Percentiles rank a stretch among this genome's conserved stretches.
Conservation (phyloP, 345 rosid species). For the Aquilaria malaccensis region DNA sequence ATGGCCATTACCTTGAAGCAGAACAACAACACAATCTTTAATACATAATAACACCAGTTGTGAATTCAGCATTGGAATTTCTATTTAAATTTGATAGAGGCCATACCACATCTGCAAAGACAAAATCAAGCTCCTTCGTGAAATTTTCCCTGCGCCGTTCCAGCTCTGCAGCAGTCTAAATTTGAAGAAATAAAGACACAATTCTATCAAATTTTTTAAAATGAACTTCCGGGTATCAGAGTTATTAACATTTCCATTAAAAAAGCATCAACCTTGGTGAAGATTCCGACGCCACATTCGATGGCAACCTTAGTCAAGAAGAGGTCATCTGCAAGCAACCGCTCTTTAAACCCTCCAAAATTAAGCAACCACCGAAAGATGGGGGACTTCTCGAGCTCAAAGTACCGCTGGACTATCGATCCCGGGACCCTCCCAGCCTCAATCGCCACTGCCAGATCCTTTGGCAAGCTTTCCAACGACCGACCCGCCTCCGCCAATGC, state of each 20-base stretch:
- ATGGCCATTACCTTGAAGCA: slow-evolving; percentile 61
- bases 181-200: not conserved
- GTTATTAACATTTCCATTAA: too few species aligned
- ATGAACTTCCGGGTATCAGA: too few species aligned
- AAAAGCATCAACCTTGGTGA: slow-evolving; percentile 44
- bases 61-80: not conserved
- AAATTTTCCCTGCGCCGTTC: slow-evolving; percentile 48
- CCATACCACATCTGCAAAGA: slow-evolving; percentile 58
- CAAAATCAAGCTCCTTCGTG: slow-evolving; percentile 60
- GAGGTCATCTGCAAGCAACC: slow-evolving; percentile 64
- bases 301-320: slow-evolving; percentile 64
- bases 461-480: slow-evolving; percentile 47
- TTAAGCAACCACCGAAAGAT: slow-evolving; percentile 50
- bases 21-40: not conserved
- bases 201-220: not conserved
- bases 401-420: slow-evolving; percentile 35
- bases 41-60: too few species aligned
- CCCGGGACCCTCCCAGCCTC: slow-evolving; percentile 47
- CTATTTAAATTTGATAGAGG: not conserved
- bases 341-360: slow-evolving; percentile 61
- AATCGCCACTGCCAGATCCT: slow-evolving; percentile 54
- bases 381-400: slow-evolving; percentile 50
- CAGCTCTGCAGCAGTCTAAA: slow-evolving; percentile 53
- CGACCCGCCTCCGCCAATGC: slow-evolving; percentile 45
- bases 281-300: slow-evolving; percentile 72